Percentiles rank a stretch among this genome's conserved stretches.
phyloP scores from a whole-genome alignment of 345 rosid genomes.

The Diplotaxis tenuifolia region DNA sequence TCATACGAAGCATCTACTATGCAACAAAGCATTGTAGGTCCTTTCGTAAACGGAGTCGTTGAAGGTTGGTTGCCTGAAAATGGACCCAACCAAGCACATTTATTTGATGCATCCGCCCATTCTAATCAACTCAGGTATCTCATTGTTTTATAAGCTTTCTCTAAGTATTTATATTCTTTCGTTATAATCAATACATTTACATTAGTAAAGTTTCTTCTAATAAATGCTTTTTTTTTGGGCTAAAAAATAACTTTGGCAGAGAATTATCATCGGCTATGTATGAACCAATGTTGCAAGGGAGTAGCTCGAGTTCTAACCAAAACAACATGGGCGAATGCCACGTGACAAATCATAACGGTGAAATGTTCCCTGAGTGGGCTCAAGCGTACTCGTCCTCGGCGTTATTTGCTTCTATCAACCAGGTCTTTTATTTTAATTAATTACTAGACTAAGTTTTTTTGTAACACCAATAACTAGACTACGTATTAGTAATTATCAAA shows the following conservation, averaged over 20 bases:
- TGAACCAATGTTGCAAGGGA: constrained; percentile 50
- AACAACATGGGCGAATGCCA: constrained; percentile 44
- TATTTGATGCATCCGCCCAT: constrained; percentile 50
- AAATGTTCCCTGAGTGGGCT: constrained; percentile 46
- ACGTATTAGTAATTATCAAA: not conserved
- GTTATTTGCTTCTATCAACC: constrained; percentile 42
- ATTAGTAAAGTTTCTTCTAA: not conserved
- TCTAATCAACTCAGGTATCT: constrained; percentile 39
- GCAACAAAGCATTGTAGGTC: constrained; percentile 36
- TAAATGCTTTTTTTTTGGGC: not conserved
- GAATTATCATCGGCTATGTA: constrained; percentile 38
- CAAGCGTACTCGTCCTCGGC: constrained; percentile 41
- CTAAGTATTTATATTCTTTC: not conserved
- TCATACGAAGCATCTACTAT: constrained; percentile 56
- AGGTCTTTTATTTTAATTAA: not conserved
- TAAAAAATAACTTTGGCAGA: not conserved
- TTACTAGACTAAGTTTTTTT: not conserved
- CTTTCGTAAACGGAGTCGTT: constrained; percentile 53
- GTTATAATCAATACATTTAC: not conserved
- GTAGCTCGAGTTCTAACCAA: constrained; percentile 38
- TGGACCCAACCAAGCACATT: constrained; percentile 40
- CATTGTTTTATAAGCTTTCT: not conserved
- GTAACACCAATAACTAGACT: no score
- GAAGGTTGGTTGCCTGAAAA: constrained; percentile 56
- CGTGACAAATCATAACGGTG: constrained; percentile 36